A percentile compares a stretch with the other conserved stretches of the same genome.
phyloP scores from a whole-genome alignment of 2,329 filamentous ascomycete species.

The Magnaporthales sp. region DNA sequence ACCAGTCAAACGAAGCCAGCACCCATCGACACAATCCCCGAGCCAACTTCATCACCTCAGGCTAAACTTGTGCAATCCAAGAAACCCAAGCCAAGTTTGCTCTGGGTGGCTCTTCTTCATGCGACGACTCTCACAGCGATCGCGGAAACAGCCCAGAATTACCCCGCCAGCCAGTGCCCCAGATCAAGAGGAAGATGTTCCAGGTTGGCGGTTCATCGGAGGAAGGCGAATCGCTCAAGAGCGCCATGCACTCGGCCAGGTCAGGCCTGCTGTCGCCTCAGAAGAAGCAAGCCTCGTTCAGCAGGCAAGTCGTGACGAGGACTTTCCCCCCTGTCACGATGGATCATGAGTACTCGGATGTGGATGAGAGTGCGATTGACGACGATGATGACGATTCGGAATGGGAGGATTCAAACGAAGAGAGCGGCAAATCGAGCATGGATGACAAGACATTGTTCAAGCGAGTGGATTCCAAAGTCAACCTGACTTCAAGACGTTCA shows the following conservation, averaged over 20 bases:
- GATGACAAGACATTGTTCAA: conserved; percentile 78
- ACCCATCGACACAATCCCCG: conserved; percentile 44
- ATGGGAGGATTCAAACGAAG: conserved; percentile 62
- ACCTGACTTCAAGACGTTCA: conserved; percentile 78
- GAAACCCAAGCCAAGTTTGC: conserved; percentile 55
- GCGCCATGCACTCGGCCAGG: conserved; percentile 36
- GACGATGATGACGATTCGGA: conserved; percentile 57
- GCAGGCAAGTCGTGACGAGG: conserved; percentile 62
- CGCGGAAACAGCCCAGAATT: conserved; percentile 39
- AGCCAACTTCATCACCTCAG: conserved; percentile 45
- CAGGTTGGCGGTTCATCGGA: conserved; percentile 56
- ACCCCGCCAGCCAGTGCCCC: conserved; percentile 23
- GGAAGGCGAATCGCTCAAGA: conserved; percentile 67
- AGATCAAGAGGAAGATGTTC: conserved; percentile 36
- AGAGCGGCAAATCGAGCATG: conserved; percentile 74
- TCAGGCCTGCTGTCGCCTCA: conserved; percentile 30
- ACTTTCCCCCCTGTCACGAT: conserved; percentile 49
- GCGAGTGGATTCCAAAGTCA: conserved; percentile 79
- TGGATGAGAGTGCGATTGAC: conserved; percentile 77
- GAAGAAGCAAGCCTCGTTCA: conserved; percentile 79
- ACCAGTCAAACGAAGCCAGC: conserved; percentile 39
- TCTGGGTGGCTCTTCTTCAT: conserved; percentile 73
- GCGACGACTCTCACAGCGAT: conserved; percentile 64
- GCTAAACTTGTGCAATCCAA: conserved; percentile 62
- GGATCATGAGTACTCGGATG: conserved; percentile 46